phyloP scores from a whole-genome alignment of 345 rosid genomes.

The Microthlaspi erraticum region DNA sequence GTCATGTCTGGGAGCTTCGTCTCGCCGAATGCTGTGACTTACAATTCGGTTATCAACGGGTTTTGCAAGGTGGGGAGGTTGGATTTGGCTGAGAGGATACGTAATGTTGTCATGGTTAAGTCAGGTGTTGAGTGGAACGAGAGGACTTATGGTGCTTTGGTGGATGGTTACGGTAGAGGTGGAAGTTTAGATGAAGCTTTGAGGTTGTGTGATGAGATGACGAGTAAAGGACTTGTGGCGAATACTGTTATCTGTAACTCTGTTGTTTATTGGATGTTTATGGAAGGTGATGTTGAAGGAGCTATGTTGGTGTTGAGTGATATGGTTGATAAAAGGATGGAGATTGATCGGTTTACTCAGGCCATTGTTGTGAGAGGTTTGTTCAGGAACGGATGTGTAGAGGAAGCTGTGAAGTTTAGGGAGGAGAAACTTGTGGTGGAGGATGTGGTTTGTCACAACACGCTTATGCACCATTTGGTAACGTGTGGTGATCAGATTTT shows the following conservation, averaged over 20 bases:
- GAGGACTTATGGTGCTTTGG: conserved; percentile 71
- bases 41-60: conserved; percentile 62
- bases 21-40: conserved; percentile 62
- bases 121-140: conserved; percentile 58
- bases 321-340: conserved; percentile 53
- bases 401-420: conserved; percentile 55
- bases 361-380: conserved; percentile 58
- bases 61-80: conserved; percentile 65
- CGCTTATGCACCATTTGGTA: conserved; percentile 58
- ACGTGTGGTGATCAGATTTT: conserved; percentile 56
- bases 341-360: conserved; percentile 55
- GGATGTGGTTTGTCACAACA: conserved; percentile 61
- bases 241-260: conserved; percentile 63
- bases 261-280: conserved; percentile 61
- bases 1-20: conserved; percentile 50
- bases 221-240: conserved; percentile 56
- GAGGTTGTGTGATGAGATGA: conserved; percentile 66
- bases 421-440: conserved; percentile 49
- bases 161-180: conserved; percentile 63
- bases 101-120: conserved; percentile 55
- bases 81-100: conserved; percentile 50
- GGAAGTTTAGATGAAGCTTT: conserved; percentile 61
- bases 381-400: conserved; percentile 50
- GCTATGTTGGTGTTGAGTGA: conserved; percentile 52
- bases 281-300: conserved; percentile 60